Base-by-base conservation (phyloP, 305 asterid genomes). In the Nicotiana rustica region DNA sequence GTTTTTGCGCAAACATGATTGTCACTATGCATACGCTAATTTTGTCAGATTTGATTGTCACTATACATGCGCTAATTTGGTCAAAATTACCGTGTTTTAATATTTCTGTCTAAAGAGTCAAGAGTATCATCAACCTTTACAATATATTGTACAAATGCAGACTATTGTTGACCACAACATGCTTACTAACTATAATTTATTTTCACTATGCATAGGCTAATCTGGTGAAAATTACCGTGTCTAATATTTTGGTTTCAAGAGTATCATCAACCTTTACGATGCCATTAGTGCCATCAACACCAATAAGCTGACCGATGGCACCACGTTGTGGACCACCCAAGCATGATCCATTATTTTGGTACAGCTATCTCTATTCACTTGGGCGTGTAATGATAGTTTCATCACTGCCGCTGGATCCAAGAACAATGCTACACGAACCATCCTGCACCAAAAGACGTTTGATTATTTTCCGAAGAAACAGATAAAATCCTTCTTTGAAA, bases 321-420 rank as follows among this genome's bases (percentile, higher is more conserved):
- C 98, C 99, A 14, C 98, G 97, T 80, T 91, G 97, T 2, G 91
- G 88, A 14, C 98, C 98, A 5, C 98, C 98, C 97, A 96, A 25
- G 25, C 25, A 25, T 91, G 81, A 96, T 92, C 86, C 88, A 87
- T 89, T 96, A 94, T 78, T 93, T 89, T 12, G 99, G 99, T 47
- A 85, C 86, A 55, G 92, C 93, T 9, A 93, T 85, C 82, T 91
- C 97, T 3, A 96, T 84, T 96, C 99, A 19, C 82, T 91, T 5
- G 97, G 92, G 77, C 87, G 90, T 10, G 83, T 87, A 12, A 91
- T 92, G 69, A 96, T 67, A 2, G 78, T 80, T 38, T 92, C 98
- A n/a, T 97, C 98, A 64, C 85, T 92, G 77, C 96, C 97, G 21
- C 87, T 90, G 18, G 93, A 87, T 41, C 99, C 98, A 18, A 96